Evolutionary conservation across 1,284 basidiomycete genomes (phyloP).

Genomic region (Moniliella sp.): DNA sequence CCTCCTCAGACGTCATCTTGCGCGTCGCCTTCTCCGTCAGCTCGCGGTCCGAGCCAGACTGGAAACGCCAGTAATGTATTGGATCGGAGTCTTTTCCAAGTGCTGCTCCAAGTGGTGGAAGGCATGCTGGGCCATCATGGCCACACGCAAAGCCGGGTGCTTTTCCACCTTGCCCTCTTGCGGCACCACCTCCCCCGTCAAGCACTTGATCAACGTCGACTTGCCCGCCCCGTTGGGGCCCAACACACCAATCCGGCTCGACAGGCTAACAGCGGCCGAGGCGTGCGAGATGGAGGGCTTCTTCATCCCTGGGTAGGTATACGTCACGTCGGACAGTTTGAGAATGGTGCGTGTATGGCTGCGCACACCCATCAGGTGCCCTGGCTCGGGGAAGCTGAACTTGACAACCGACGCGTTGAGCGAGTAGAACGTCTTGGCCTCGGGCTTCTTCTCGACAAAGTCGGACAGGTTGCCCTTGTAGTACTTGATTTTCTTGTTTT

Average conservation of each 20-base stretch:
- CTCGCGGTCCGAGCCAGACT: constrained; percentile 92
- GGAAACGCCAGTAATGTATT: constrained; percentile 68
- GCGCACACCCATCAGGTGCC: constrained; percentile 85
- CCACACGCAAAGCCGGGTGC: constrained; percentile 81
- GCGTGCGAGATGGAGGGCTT: constrained; percentile 67
- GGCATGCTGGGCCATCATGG: constrained; percentile 87
- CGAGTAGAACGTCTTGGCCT: constrained; percentile 91
- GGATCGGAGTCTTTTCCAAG: constrained; percentile 28
- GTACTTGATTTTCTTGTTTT: constrained; percentile 82
- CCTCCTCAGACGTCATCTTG: constrained; percentile 68
- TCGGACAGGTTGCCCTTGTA: constrained; percentile 79
- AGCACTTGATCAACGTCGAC: constrained; percentile 83
- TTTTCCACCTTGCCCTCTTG: constrained; percentile 86
- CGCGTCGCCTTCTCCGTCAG: constrained; percentile 73
- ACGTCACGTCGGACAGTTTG: constrained; percentile 76
- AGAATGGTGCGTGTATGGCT: constrained; percentile 89
- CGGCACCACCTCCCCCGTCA: constrained; percentile 82
- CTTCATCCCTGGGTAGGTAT: constrained; percentile 71
- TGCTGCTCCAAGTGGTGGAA: constrained; percentile 33
- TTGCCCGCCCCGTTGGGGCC: constrained; percentile 33
- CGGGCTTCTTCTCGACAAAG: constrained; percentile 76
- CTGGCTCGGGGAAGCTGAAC: constrained; percentile 87
- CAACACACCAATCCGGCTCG: constrained; percentile 36
- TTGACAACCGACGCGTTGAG: constrained; percentile 70
- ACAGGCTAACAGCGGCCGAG: constrained; percentile 75